phyloP scores from a whole-genome alignment of 345 rosid species.

The Erysimum cheiranthoides region DNA sequence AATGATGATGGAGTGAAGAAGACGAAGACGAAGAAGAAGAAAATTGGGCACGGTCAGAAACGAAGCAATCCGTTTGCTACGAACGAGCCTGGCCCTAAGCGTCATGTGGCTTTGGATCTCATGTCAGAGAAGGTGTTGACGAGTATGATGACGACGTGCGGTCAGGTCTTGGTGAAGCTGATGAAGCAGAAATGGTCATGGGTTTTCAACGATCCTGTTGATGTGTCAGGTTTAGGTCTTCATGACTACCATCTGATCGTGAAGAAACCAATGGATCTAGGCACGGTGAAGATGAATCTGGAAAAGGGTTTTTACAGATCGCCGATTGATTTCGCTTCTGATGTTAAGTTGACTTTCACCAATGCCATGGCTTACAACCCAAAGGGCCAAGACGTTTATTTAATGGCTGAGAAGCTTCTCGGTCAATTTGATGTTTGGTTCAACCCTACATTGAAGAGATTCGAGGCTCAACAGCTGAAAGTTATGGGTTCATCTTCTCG shows the following conservation, averaged over 20 bases:
- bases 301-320: constrained; percentile 58
- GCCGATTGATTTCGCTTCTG: constrained; percentile 67
- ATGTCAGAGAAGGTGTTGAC: constrained; percentile 36
- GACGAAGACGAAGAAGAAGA: constrained; percentile 52
- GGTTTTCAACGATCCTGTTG: constrained; percentile 70
- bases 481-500: constrained; percentile 40
- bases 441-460: constrained; percentile 41
- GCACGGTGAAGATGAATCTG: constrained; percentile 66
- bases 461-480: constrained; percentile 39
- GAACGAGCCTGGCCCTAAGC: constrained; percentile 25
- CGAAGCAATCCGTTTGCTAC: constrained; percentile 45
- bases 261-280: constrained; percentile 84
- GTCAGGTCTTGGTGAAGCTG: constrained; percentile 69
- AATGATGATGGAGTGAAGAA: constrained; percentile 47
- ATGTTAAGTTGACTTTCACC: constrained; percentile 73
- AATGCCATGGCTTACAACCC: constrained; percentile 84
- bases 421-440: constrained; percentile 59
- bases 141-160: constrained; percentile 53
- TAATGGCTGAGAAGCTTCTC: constrained; percentile 61
- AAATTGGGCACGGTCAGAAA: constrained; percentile 55
- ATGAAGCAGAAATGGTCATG: constrained; percentile 74
- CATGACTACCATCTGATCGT: constrained; percentile 69
- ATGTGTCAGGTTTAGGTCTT: constrained; percentile 64
- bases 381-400: constrained; percentile 67
- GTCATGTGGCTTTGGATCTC: constrained; percentile 34